Evolutionary conservation across 306 rosid species (phyloP), one percentile per base, ranked within the genome.

Genomic region (Quercus mongolica): DNA sequence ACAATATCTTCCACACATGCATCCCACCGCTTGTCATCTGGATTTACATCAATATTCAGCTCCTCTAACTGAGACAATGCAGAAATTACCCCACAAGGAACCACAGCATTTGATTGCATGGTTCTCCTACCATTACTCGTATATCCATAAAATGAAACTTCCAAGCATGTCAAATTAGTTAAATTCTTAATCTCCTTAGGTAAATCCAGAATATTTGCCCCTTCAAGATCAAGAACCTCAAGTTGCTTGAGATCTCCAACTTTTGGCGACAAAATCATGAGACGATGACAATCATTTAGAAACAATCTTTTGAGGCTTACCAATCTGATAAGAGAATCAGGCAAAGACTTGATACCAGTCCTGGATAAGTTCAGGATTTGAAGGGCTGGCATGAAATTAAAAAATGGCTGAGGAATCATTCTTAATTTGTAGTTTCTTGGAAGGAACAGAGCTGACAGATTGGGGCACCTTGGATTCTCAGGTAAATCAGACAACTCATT

Each of bases 31-130:
- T 33, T 9, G 41, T 77, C 25, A 20, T 78, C 75, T 2, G 75
- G 81, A 9, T 69, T 15, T 3, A 78, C 81, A 78, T 78, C 68
- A 55, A 78, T 23, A 44, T 28, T 78, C 5, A 78, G 33, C 6
- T 33, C 20, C 14, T 9, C 3, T 79, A 21, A 41, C 31, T 2
- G 10, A 5, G 13, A n/a, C 3, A 78, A 41, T 5, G 55, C 63
- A 3, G 65, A 72, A 30, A 79, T 30, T 3, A 71, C 64, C 13
- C 71, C 67, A 19, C 13, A 0, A 73, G 73, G 44, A 15, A 79
- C 20, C 41, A 4, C 11, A 5, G 8, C 14, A 73, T n/a, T 18
- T 28, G 21, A 23, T n/a, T 59, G 18, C 49, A 9, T 71, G 21
- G 14, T 0, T 18, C 6, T 26, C 10, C 62, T 12, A 17, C 51